A percentile compares a stretch with the other conserved stretches of the same genome.
Conservation (phyloP, 306 rosid genomes). For the Acacia confusa region DNA sequence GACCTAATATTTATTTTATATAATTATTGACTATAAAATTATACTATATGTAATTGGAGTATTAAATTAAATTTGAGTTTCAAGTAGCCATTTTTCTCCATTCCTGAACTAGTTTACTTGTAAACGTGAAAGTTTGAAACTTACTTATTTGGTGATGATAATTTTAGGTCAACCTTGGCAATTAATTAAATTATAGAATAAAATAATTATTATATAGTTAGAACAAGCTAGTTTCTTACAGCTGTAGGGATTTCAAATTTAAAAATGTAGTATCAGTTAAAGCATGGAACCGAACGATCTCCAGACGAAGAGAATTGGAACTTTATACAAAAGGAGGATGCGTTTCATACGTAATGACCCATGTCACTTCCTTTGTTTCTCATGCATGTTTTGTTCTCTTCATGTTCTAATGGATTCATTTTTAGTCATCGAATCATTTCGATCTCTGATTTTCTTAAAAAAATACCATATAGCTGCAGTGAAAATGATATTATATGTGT, state of each 20-base stretch:
- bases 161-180: neutral
- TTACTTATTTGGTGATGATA: neutral
- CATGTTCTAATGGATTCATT: neutral
- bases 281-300: neutral
- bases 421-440: neutral
- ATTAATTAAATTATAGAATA: neutral
- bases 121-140: too few relatives aligned
- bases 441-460: neutral
- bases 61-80: too few relatives aligned
- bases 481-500: neutral
- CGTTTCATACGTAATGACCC: neutral
- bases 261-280: neutral
- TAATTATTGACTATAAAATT: too few relatives aligned
- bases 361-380: neutral
- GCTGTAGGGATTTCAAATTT: neutral
- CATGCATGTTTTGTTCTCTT: neutral
- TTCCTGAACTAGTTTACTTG: too few relatives aligned
- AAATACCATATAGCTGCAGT: neutral
- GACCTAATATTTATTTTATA: too few relatives aligned
- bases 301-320: neutral
- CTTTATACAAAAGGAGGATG: too few relatives aligned
- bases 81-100: too few relatives aligned
- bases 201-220: neutral
- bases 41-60: too few relatives aligned
- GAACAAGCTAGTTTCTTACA: neutral